Percentiles rank a stretch among this genome's conserved stretches.
Evolutionary conservation across 768 basidiomycete species (phyloP).

Genomic region (Neoboletus subvelutipes): DNA sequence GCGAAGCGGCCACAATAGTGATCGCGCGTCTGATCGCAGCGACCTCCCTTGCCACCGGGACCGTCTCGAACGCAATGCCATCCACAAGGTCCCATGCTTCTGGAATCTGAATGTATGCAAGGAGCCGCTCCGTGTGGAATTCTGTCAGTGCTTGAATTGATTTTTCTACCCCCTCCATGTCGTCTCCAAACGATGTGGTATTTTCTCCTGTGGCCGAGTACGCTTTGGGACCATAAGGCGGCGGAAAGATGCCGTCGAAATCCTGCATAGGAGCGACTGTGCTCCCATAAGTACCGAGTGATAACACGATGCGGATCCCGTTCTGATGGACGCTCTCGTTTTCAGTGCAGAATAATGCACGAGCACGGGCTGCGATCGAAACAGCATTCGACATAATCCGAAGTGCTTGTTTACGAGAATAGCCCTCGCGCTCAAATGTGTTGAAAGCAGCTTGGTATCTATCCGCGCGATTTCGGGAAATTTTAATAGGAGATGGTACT

Average conservation of each 20-base stretch:
- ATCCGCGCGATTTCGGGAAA: not conserved
- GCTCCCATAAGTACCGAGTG: constrained; percentile 74
- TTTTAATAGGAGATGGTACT: not conserved
- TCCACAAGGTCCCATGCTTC: constrained; percentile 57
- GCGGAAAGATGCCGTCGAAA: constrained; percentile 73
- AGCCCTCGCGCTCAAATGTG: constrained; percentile 54
- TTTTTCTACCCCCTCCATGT: constrained; percentile 31
- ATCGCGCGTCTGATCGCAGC: constrained; percentile 65
- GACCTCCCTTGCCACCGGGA: constrained; percentile 67
- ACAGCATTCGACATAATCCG: constrained; percentile 54
- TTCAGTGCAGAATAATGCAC: constrained; percentile 33
- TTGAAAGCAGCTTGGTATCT: constrained; percentile 68
- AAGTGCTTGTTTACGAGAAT: constrained; percentile 42
- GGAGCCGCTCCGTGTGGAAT: constrained; percentile 66
- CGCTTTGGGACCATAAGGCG: constrained; percentile 64
- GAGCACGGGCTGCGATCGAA: constrained; percentile 49
- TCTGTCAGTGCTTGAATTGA: constrained; percentile 52
- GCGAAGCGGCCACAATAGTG: constrained; percentile 30
- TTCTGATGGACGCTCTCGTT: constrained; percentile 10
- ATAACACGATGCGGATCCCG: constrained; percentile 57
- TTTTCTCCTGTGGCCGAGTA: constrained; percentile 37
- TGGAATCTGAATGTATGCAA: constrained; percentile 48
- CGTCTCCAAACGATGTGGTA: constrained; percentile 42
- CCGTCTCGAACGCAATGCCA: constrained; percentile 74
- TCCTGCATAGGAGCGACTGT: constrained; percentile 66